Percentiles rank a stretch among this genome's conserved stretches.
Conservation (phyloP, 345 rosid genomes). For the Arabidopsis suecica region DNA sequence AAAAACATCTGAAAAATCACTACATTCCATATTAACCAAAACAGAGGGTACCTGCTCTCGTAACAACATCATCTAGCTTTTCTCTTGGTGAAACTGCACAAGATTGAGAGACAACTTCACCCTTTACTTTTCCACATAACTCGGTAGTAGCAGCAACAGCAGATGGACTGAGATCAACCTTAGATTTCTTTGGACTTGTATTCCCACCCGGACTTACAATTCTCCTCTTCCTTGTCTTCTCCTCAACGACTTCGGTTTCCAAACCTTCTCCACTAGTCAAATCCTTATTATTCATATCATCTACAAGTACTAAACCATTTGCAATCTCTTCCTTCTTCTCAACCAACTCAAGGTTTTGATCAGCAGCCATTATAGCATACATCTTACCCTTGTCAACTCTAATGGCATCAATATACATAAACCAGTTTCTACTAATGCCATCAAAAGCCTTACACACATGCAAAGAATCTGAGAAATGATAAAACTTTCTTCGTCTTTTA, state of each 20-base stretch:
- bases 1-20: background rate
- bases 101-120: conserved; percentile 32
- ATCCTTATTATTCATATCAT: conserved; percentile 19
- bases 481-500: conserved; percentile 55
- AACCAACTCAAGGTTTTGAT: conserved; percentile 8
- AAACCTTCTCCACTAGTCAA: conserved; percentile 27
- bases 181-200: conserved; percentile 44
- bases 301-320: conserved; percentile 4
- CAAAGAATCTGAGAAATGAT: conserved; percentile 60
- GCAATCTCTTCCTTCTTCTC: conserved; percentile 31
- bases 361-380: conserved; percentile 36
- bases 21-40: conserved; percentile 1
- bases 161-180: conserved; percentile 36
- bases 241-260: conserved; percentile 30
- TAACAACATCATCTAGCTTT: conserved; percentile 33
- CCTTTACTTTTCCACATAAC: background rate
- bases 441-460: conserved; percentile 54
- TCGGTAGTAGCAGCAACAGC: conserved; percentile 11
- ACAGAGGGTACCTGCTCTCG: conserved; percentile 32
- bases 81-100: conserved; percentile 38
- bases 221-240: conserved; percentile 37
- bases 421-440: conserved; percentile 55
- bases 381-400: conserved; percentile 33
- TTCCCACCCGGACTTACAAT: conserved; percentile 32
- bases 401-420: conserved; percentile 58